A percentile compares a stretch with the other conserved stretches of the same genome.
Evolutionary conservation across 176 grass and related monocot species (phyloP).

Genomic region (Typha latifolia): DNA sequence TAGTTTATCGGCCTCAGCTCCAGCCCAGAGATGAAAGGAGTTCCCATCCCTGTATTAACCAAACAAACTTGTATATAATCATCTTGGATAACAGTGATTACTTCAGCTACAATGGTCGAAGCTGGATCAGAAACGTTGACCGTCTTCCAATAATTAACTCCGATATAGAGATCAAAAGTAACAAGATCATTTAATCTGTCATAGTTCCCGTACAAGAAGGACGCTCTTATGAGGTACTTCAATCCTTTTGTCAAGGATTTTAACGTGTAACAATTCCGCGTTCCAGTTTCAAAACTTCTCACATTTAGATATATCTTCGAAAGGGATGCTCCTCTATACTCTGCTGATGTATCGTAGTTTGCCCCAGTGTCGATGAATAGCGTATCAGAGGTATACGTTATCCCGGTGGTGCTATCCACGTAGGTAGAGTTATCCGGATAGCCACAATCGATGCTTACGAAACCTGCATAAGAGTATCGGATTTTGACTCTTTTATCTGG

Average conservation of each 20-base stretch:
- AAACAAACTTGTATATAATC: constrained; percentile 23
- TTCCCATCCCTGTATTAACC: constrained; percentile 15
- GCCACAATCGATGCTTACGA: too few relatives aligned
- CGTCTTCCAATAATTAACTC: constrained; percentile 1
- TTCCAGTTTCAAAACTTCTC: constrained; percentile 32
- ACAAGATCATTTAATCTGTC: constrained; percentile 19
- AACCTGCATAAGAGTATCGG: too few relatives aligned
- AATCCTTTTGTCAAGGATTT: background rate
- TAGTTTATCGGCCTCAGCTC: constrained; percentile 27
- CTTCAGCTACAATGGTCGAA: background rate
- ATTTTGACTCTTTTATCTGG: too few relatives aligned
- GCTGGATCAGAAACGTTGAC: background rate
- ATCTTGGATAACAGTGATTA: background rate
- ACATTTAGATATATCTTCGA: constrained; percentile 3
- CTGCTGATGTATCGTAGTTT: constrained; percentile 7
- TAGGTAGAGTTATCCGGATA: too few relatives aligned
- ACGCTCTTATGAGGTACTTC: too few relatives aligned
- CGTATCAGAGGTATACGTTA: background rate
- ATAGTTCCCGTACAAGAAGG: constrained; percentile 19
- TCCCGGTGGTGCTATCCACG: too few relatives aligned
- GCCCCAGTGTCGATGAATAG: constrained; percentile 19
- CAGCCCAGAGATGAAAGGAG: constrained; percentile 29
- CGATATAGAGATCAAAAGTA: constrained; percentile 28
- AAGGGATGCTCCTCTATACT: background rate
- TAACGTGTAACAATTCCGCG: constrained; percentile 27